Evolutionary conservation across 2,329 filamentous ascomycete genomes (phyloP), one percentile per base, ranked within the genome.

Genomic region (Penicillium decumbens): DNA sequence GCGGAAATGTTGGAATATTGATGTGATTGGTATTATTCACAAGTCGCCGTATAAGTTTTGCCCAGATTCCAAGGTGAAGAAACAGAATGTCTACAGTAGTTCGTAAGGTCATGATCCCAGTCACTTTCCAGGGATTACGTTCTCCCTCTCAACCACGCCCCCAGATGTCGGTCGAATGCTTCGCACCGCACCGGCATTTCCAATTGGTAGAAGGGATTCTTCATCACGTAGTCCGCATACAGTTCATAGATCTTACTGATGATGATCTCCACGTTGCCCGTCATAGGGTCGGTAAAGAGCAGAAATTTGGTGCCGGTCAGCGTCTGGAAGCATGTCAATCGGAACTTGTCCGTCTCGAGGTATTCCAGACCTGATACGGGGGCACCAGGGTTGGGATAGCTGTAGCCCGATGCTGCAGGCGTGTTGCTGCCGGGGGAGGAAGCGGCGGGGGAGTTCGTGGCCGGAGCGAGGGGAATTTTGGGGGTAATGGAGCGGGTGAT

Each of bases 111-210:
- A 57, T 51, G 25, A 60, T 57, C 45, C 46, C 51, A 55, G 29
- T 29, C 51, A 28, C 33, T 27, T 38, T 15, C 8, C 37, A 18
- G 20, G 3, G 38, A 29, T 67, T 78, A 80, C 55, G 75, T 70
- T 55, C 79, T 73, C 45, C 73, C 74, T 66, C 89, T 83, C 63
- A 95, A 82, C 72, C 91, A 95, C 32, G 84, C 88, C 58, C 81
- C 80, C 57, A 96, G 70, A 70, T 89, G 89, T 61, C 91, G 80
- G 70, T 98, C 93, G 75, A 96, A 98, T 61, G 89, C 87, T 66
- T 97, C 93, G 72, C 93, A 95, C 54, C 93, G 80, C 46, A 98
- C 83, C 6, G 93, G 93, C 91, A 97, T 98, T 75, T 98, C 93
- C 49, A 95, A 78, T 65, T 93, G 91, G 74, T 97, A 97, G 67